Conservation (phyloP, 1,284 basidiomycete genomes). For the Cystobasidium slooffiae region DNA sequence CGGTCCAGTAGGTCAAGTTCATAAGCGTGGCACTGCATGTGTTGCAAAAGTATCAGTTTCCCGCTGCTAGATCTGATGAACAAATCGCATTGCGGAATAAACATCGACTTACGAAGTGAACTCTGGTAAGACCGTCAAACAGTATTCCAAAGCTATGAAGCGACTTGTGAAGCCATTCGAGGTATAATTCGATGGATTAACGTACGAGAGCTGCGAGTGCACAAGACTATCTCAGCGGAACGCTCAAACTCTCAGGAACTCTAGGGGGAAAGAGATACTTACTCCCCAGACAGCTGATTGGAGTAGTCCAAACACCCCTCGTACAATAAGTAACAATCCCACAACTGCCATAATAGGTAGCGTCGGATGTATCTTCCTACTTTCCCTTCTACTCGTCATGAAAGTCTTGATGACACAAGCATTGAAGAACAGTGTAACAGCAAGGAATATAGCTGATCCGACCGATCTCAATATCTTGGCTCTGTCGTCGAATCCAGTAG, state of each 20-base stretch:
- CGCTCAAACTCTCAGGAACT: too few species aligned
- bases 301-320: slow-evolving; percentile 33
- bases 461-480: slow-evolving; percentile 26
- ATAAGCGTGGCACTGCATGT: slow-evolving; percentile 18
- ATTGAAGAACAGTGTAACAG: slow-evolving; percentile 27
- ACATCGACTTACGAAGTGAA: slow-evolving; percentile 25
- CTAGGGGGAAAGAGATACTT: not conserved
- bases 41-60: not conserved
- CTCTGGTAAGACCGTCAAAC: slow-evolving; percentile 26
- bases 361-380: slow-evolving; percentile 1
- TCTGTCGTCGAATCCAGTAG: slow-evolving; percentile 11
- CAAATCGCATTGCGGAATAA: not conserved
- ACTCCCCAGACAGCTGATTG: slow-evolving; percentile 19
- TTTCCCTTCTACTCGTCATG: not conserved
- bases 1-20: slow-evolving; percentile 36
- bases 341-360: slow-evolving; percentile 22
- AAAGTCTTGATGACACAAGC: slow-evolving; percentile 31
- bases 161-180: slow-evolving; percentile 28
- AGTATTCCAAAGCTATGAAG: slow-evolving; percentile 33
- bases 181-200: slow-evolving; percentile 24
- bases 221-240: not conserved
- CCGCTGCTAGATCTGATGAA: not conserved
- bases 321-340: slow-evolving; percentile 24
- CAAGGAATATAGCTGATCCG: slow-evolving; percentile 32
- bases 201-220: slow-evolving; percentile 26